Conservation (phyloP, 176 grass and related monocot species). For the Aechmea fasciata region DNA sequence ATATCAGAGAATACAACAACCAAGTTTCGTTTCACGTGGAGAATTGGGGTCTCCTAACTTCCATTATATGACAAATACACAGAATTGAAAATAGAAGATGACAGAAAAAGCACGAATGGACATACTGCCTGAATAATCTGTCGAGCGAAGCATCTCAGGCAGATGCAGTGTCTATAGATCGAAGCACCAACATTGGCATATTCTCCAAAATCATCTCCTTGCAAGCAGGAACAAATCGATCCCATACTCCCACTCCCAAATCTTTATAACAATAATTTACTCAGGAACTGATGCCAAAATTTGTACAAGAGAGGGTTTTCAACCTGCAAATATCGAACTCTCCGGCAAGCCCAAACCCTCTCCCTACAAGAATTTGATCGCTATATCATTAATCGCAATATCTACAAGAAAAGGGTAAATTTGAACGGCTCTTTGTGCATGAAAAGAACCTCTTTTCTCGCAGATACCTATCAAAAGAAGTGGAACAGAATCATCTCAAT, state of each 20-base stretch:
- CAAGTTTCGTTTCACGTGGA: background rate
- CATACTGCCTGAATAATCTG: constrained; percentile 68
- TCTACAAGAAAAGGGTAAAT: too few relatives aligned
- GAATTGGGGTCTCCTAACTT: background rate
- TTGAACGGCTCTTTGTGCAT: too few relatives aligned
- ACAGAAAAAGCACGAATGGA: background rate
- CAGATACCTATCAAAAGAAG: too few relatives aligned
- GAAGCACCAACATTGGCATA: constrained; percentile 33
- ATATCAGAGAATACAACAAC: background rate
- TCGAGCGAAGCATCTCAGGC: constrained; percentile 73
- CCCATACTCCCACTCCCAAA: constrained; percentile 45
- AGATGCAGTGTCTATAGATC: constrained; percentile 45
- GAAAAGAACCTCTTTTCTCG: too few relatives aligned
- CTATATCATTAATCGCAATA: background rate
- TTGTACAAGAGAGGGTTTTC: background rate
- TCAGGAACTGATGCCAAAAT: background rate
- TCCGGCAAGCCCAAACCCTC: too few relatives aligned
- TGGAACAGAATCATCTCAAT: background rate
- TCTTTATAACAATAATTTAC: background rate
- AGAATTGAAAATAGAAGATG: background rate
- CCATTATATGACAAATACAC: background rate
- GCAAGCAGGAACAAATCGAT: constrained; percentile 71
- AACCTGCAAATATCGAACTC: background rate
- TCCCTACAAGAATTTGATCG: background rate
- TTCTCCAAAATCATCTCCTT: constrained; percentile 46